Base-by-base conservation (phyloP, 306 rosid genomes). In the Prunus persica region DNA sequence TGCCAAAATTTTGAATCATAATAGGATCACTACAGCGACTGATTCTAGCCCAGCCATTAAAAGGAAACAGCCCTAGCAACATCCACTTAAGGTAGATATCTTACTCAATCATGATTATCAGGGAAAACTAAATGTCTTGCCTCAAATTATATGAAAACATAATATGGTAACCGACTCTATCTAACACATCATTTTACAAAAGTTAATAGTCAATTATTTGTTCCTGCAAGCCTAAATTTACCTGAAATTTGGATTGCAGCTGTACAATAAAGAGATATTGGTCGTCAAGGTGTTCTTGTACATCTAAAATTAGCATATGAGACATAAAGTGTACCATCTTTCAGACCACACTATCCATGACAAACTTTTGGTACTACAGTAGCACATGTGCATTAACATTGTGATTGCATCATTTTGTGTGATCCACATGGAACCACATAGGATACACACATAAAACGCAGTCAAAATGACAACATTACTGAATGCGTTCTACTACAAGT, bases 1-100 rank as follows among this genome's bases (percentile, higher is more conserved):
- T 70, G 19, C 71, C 71, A 71, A 38, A 77, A 25, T 13, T 57
- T 57, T 14, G 74, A 70, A 58, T 52, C 46, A 43, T 54, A 2
- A 69, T 20, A 60, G 11, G 32, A 64, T 45, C 9, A 70, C 9
- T 11, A n/a, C 14, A 51, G 20, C 63, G 28, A 30, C 43, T 43
- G 34, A 69, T 63, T 69, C 47, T 38, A 50, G 25, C 46, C 43
- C 47, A 0, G 19, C 38, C 11, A 77, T 43, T 61, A 34, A 60
- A 16, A 24, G 6, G 16, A 67, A 32, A 56, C 2, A 66, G 43
- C 25, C 54, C 20, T 15, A 30, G 52, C 38, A 19, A n/a, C 19
- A 15, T 50, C 58, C 50, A 45, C 18, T 0, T 3, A 57, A 20
- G 73, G 18, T 19, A 69, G 2, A 58, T n/a, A 57, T 20, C n/a